Evolutionary conservation across 345 rosid species (phyloP), one percentile per base, ranked within the genome.

Genomic region (Citrus inodora): DNA sequence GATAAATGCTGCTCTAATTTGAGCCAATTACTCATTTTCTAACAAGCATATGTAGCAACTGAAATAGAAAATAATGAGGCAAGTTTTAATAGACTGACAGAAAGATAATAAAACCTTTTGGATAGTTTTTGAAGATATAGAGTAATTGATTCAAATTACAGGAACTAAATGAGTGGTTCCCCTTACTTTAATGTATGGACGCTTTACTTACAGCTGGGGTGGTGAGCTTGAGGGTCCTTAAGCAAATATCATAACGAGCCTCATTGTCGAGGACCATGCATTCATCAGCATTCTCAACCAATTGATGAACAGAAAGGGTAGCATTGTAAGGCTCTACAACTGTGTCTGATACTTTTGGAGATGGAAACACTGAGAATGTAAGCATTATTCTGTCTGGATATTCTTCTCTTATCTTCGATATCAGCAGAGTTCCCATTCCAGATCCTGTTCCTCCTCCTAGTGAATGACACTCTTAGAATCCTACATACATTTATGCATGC

Each of bases 281-380:
- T 71, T 85, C 86, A 72, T 85, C 86, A 42, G 79, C 87, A 82
- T 85, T 85, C 56, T 82, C 84, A n/a, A 82, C 84, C 33, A 85
- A 78, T 38, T 82, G 84, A 69, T 85, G 88, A 48, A 82, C 88
- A 48, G 82, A 82, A 27, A 85, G 84, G 46, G 87, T 82, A 1
- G 86, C 86, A 75, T 85, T 85, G 76, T 82, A 85, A 33, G 84
- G 87, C 70, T 85, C 87, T 53, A 85, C 87, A 17, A 82, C 86
- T 2, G 80, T 85, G 76, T 82, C 86, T 10, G 87, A 85, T 11
- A 80, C 85, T 62, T 67, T 79, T 67, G 76, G 87, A 51, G 56
- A 85, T 78, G 65, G 87, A 73, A 81, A 82, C 56, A 78, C 83
- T 40, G 75, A 85, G 79, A 83, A 85, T 65, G 78, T 77, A 30